Conservation (phyloP, 1,284 basidiomycete genomes). For the Grifola frondosa region DNA sequence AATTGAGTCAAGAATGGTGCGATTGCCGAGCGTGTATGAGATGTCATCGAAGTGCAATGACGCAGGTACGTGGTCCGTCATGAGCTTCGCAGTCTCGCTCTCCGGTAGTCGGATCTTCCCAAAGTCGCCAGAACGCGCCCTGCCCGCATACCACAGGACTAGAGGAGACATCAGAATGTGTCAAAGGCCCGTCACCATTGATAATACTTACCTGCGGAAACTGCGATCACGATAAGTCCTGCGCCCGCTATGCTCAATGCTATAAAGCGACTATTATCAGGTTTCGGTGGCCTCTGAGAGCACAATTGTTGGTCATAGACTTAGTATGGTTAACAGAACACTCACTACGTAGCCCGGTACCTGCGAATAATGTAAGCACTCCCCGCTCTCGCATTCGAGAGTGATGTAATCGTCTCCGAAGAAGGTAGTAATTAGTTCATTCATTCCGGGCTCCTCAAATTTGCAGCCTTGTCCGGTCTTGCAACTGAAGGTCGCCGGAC, state of each 20-base stretch:
- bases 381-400: slow-evolving; percentile 84
- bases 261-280: slow-evolving; percentile 80
- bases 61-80: slow-evolving; percentile 93
- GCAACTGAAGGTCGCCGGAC: slow-evolving; percentile 88
- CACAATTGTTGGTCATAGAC: no score
- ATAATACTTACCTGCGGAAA: slow-evolving; percentile 46
- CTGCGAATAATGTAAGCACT: slow-evolving; percentile 91
- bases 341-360: slow-evolving; percentile 87
- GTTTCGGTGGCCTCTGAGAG: slow-evolving; percentile 68
- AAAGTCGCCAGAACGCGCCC: slow-evolving; percentile 67
- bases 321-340: no score
- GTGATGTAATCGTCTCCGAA: slow-evolving; percentile 93
- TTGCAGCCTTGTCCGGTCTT: slow-evolving; percentile 72
- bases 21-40: slow-evolving; percentile 73
- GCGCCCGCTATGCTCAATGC: slow-evolving; percentile 83
- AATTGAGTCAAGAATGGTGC: slow-evolving; percentile 76
- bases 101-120: slow-evolving; percentile 80
- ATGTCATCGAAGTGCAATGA: slow-evolving; percentile 87
- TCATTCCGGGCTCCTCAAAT: slow-evolving; percentile 97
- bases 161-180: no score
- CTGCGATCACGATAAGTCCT: slow-evolving; percentile 62
- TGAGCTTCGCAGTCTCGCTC: slow-evolving; percentile 80
- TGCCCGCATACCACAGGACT: slow-evolving; percentile 90
- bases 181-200: no score
- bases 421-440: slow-evolving; percentile 87